These are phyloP conservation scores for Alternaria sp. DNA, from an alignment of 2,329 filamentous ascomycete species.

Conservation along the genomic window DNA sequence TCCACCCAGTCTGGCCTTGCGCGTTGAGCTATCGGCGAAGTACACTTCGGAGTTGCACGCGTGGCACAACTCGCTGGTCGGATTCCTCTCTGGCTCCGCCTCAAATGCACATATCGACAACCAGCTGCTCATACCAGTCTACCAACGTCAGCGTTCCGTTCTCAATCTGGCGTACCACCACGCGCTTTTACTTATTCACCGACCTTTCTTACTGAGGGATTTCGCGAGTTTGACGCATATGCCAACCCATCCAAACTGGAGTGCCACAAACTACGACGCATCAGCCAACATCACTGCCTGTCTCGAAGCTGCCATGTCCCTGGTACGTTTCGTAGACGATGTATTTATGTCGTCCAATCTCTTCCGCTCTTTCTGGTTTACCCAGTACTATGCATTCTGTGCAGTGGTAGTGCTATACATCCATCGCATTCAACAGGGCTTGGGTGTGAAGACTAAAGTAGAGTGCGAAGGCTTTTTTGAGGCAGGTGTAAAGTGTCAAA, in stretches of 20 bases:
- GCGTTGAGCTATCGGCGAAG: constrained; percentile 51
- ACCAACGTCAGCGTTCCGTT: constrained; percentile 62
- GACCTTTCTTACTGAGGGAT: constrained; percentile 61
- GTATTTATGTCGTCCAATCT: constrained; percentile 52
- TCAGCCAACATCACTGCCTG: constrained; percentile 55
- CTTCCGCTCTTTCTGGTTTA: constrained; percentile 62
- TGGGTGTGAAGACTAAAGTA: constrained; percentile 56
- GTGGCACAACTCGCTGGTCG: constrained; percentile 58
- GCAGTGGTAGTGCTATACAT: constrained; percentile 64
- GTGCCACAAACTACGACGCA: constrained; percentile 24
- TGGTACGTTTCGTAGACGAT: constrained; percentile 56
- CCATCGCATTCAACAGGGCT: constrained; percentile 61
- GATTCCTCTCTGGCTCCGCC: constrained; percentile 54
- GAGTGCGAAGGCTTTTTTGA: constrained; percentile 59
- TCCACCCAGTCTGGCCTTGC: constrained; percentile 41
- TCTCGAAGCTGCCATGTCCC: constrained; percentile 57
- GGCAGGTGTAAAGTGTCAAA: constrained; percentile 54
- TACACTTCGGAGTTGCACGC: constrained; percentile 54
- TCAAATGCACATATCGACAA: constrained; percentile 49
- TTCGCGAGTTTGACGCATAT: constrained; percentile 49
- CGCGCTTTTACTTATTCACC: constrained; percentile 64
- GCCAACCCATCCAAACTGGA: constrained; percentile 29
- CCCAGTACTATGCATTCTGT: constrained; percentile 63
- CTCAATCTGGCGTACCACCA: constrained; percentile 64
- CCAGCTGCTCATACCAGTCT: constrained; percentile 58